Conservation (phyloP, 2,329 filamentous ascomycete genomes). For the Orbilia oligospora region DNA sequence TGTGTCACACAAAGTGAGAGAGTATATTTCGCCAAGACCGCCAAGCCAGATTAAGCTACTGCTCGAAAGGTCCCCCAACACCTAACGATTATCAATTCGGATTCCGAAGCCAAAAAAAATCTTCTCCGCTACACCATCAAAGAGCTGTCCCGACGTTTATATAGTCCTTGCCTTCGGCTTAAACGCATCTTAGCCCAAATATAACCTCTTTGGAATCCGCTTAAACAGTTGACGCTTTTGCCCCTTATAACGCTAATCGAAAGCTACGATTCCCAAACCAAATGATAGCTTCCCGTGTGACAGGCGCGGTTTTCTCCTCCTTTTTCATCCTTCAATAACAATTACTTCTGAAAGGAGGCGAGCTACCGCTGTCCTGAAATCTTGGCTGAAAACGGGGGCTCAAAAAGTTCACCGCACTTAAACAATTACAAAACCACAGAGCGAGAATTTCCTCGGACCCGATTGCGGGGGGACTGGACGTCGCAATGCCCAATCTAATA, state of each 20-base stretch:
- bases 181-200: neutral
- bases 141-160: neutral
- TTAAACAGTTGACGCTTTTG: neutral
- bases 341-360: constrained; percentile 49
- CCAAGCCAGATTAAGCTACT: too few relatives aligned
- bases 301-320: constrained; percentile 36
- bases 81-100: too few relatives aligned
- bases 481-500: constrained; percentile 74
- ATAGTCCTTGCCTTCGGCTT: neutral
- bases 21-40: too few relatives aligned
- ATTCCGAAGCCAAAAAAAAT: neutral
- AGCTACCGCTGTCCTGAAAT: constrained; percentile 48
- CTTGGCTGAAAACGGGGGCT: neutral
- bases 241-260: neutral
- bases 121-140: neutral
- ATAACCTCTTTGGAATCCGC: neutral
- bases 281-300: constrained; percentile 43
- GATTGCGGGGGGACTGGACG: neutral
- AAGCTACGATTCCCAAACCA: neutral
- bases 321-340: constrained; percentile 57
- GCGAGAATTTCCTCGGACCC: neutral
- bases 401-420: neutral
- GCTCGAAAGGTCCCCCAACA: too few relatives aligned
- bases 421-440: neutral
- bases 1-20: too few relatives aligned